These are phyloP conservation scores for Irpex rosettiformis DNA, from an alignment of 1,284 basidiomycete genomes.

Conservation along the genomic window DNA sequence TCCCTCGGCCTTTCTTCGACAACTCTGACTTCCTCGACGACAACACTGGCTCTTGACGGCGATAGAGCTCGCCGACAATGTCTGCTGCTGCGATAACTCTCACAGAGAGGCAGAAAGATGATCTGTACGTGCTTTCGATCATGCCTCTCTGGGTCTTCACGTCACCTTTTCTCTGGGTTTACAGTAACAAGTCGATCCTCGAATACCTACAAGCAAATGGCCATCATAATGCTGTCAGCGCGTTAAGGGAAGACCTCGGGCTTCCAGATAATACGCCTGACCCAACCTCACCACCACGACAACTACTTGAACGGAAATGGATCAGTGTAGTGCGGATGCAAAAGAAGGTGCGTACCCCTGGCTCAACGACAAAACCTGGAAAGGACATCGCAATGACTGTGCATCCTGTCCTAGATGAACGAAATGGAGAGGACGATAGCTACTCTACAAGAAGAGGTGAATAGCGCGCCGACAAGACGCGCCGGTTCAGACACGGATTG, in stretches of 20 bases:
- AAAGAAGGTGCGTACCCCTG: constrained; percentile 77
- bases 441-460: constrained; percentile 75
- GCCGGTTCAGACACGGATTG: constrained; percentile 66
- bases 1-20: constrained; percentile 2
- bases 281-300: constrained; percentile 79
- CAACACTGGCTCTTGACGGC: background rate
- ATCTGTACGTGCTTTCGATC: constrained; percentile 53
- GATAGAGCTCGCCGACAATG: constrained; percentile 5
- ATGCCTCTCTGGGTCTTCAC: background rate
- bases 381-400: background rate
- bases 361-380: constrained; percentile 4
- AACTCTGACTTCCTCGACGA: constrained; percentile 5
- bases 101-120: constrained; percentile 79
- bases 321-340: constrained; percentile 89
- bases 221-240: constrained; percentile 59
- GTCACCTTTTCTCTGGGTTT: constrained; percentile 8
- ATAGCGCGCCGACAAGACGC: constrained; percentile 56
- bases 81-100: constrained; percentile 45
- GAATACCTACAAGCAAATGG: constrained; percentile 76
- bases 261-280: constrained; percentile 68
- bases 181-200: constrained; percentile 81
- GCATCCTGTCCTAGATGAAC: constrained; percentile 60
- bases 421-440: constrained; percentile 82
- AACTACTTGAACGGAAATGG: constrained; percentile 93
- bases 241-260: constrained; percentile 56